Percentiles rank a stretch among this genome's conserved stretches.
phyloP scores from a whole-genome alignment of 2,329 filamentous ascomycete genomes.

The Xylaria sp. region DNA sequence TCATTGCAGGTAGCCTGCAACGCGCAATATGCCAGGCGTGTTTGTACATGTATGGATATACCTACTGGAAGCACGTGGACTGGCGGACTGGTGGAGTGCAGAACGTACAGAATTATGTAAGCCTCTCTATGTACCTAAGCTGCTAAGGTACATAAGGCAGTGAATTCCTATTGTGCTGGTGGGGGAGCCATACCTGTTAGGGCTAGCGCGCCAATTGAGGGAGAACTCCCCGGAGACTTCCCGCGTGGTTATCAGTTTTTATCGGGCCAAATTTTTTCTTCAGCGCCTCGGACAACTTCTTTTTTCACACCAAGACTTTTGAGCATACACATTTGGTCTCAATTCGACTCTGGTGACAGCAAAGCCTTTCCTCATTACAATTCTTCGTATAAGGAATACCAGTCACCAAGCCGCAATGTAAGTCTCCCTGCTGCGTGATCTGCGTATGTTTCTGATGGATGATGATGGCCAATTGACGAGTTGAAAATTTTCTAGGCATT shows the following conservation, averaged over 20 bases:
- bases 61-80: too few species aligned
- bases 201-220: too few species aligned
- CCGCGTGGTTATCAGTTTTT: not conserved
- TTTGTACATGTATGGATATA: too few species aligned
- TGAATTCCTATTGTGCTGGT: too few species aligned
- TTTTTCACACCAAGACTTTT: not conserved
- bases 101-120: too few species aligned
- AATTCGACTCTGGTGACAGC: not conserved
- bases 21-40: too few species aligned
- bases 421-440: slow-evolving; percentile 1
- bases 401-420: slow-evolving; percentile 25
- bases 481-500: slow-evolving; percentile 35
- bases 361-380: not conserved
- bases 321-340: not conserved
- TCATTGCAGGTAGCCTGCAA: too few species aligned
- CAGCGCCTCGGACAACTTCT: not conserved
- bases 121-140: too few species aligned
- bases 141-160: too few species aligned
- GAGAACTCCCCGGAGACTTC: not conserved
- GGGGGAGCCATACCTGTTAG: too few species aligned
- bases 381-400: not conserved
- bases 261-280: not conserved
- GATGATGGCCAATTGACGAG: slow-evolving; percentile 16
- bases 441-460: not conserved
- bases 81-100: too few species aligned